Evolutionary conservation across 1,139 yeast species (phyloP), one percentile per base, ranked within the genome.

Genomic region (Kurtzmaniella natalensis): DNA sequence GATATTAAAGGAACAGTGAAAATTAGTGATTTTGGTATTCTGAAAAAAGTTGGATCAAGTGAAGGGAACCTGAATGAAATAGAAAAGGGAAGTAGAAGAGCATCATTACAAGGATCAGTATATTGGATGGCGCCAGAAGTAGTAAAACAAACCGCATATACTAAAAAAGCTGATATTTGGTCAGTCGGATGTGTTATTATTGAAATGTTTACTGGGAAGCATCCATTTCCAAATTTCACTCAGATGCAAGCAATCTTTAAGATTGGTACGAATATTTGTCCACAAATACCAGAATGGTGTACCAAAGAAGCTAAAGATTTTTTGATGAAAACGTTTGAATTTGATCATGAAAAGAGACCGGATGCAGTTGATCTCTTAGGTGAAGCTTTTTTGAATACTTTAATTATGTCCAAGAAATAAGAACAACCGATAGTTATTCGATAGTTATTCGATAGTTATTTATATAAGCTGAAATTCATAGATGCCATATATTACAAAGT

Each of bases 51-150:
- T 33, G 55, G 54, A 17, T 40, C 46, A n/a, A 48, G 46, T 25
- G 47, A 45, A 11, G 56, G 35, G 18, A 33, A 24, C 29, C 32
- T 18, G 13, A 28, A n/a, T 16, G 25, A 22, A 7, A 14, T 22
- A 25, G 51, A 46, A 42, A 57, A 47, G 39, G 50, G 64, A 9
- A 65, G 71, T 18, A 79, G 85, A 46, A 70, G 96, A 31, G 92
- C 88, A 0, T 86, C 96, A 0, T 57, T 89, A 31, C 96, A 88
- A 59, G 97, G 97, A 0, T 85, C 95, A 5, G 95, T 88, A 0
- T 89, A 81, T 51, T 89, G 97, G 97, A 89, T 89, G 97, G 96
- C 96, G 0, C 97, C 97, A 0, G 97, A 89, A 54, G 96, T 89
- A 10, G 96, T 88, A 10, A 85, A 86, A 50, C 96, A 88, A 51